Evolutionary conservation across 441 rosid species (phyloP), one percentile per base, ranked within the genome.

Genomic region (Euphorbia corollata): DNA sequence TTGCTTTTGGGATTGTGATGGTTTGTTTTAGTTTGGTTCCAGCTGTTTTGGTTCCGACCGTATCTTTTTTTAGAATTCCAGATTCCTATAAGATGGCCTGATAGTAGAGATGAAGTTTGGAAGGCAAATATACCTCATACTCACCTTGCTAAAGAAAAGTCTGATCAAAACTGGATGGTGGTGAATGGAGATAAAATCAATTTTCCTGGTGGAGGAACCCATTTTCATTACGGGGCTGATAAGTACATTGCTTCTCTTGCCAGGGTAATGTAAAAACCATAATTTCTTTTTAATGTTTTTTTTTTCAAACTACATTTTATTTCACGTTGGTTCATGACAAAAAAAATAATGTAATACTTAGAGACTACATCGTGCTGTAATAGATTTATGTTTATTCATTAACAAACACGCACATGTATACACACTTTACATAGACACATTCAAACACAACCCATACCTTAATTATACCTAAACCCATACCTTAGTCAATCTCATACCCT

Each of bases 121-220:
- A 93, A 89, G 74, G 96, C 80, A 1, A 93, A 93, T 69, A 93
- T 93, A 23, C 98, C 98, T 13, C 98, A 93, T 32, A 89, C 97
- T 0, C 97, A 93, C 69, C 97, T 93, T 60, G 97, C 98, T 1
- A 80, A 84, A 67, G 96, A 93, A 88, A 93, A 93, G 68, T 90
- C 97, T 0, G 98, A 93, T 81, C 98, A 93, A 85, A 87, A 90
- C 68, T 92, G 98, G 98, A 92, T 90, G 98, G 87, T 92, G 56
- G 91, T 90, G 22, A 83, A 85, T 24, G 96, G 98, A 36, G 93
- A 90, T 18, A 93, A 91, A 84, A 90, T 93, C 65, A 86, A 84
- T 75, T 93, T 93, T 67, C 98, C 97, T 0, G 98, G 98, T 4
- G 98, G 98, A 60, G 98, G 98, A 71, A 93, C 98, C 13, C 98